phyloP scores from a whole-genome alignment of 2,329 filamentous ascomycete genomes.

The Aspergillus cejpii region DNA sequence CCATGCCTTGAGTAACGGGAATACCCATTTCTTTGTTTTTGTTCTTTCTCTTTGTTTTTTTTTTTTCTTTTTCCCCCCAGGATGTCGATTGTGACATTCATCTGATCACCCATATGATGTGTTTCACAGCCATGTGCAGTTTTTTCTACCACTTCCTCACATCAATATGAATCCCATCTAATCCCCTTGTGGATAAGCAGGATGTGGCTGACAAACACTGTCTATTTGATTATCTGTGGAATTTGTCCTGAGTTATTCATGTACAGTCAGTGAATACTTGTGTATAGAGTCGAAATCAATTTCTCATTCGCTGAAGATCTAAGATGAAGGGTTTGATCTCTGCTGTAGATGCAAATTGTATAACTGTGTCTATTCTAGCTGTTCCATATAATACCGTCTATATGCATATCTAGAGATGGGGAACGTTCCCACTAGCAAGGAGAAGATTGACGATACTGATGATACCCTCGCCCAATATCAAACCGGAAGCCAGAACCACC shows the following conservation, averaged over 20 bases:
- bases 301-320: background rate
- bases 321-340: too few relatives aligned
- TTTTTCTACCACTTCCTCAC: too few relatives aligned
- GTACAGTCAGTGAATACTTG: background rate
- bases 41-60: background rate
- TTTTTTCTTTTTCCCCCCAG: background rate
- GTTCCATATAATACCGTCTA: background rate
- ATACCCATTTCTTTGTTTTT: background rate
- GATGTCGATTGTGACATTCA: background rate
- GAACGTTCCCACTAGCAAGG: slow-evolving; percentile 68
- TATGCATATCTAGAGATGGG: slow-evolving; percentile 53
- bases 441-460: slow-evolving; percentile 84
- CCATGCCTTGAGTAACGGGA: background rate
- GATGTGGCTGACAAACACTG: background rate
- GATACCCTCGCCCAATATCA: slow-evolving; percentile 88
- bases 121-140: background rate
- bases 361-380: background rate
- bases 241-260: background rate
- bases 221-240: background rate
- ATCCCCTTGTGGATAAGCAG: too few relatives aligned
- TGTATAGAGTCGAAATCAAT: background rate
- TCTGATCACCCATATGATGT: background rate
- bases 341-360: background rate
- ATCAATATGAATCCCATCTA: too few relatives aligned
- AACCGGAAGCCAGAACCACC: slow-evolving; percentile 80